phyloP scores from a whole-genome alignment of 257 asterid genomes.

The Cruciata laevipes region DNA sequence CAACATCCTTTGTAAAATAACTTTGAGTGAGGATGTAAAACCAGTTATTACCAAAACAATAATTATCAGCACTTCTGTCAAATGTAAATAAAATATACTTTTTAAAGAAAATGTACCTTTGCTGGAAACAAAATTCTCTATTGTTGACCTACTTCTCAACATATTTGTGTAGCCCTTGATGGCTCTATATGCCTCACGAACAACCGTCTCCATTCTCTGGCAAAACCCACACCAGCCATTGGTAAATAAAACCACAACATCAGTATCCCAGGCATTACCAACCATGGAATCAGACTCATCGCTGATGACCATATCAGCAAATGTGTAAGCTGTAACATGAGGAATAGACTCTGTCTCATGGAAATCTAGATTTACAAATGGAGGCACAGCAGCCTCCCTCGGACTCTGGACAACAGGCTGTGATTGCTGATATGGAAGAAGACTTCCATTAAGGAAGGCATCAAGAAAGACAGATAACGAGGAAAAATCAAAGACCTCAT shows the following conservation, averaged over 20 bases:
- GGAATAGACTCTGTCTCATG: constrained; percentile 82
- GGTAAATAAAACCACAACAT: constrained; percentile 76
- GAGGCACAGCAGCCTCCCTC: constrained; percentile 59
- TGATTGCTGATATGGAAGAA: constrained; percentile 64
- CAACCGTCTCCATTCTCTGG: constrained; percentile 87
- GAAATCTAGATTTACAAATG: constrained; percentile 88
- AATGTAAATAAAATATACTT: neutral
- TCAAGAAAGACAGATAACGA: constrained; percentile 48
- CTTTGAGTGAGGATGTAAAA: neutral
- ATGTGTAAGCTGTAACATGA: constrained; percentile 48
- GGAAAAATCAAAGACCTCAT: constrained; percentile 37
- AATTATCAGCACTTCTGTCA: neutral
- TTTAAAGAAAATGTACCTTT: constrained; percentile 29
- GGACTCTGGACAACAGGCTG: constrained; percentile 36
- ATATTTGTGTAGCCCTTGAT: constrained; percentile 43
- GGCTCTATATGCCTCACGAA: constrained; percentile 85
- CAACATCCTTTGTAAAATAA: neutral
- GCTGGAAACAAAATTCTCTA: constrained; percentile 30
- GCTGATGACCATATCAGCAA: constrained; percentile 60
- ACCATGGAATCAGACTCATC: constrained; percentile 41
- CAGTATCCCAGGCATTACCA: constrained; percentile 41
- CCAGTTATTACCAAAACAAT: neutral
- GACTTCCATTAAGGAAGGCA: constrained; percentile 56
- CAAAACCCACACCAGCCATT: constrained; percentile 95
- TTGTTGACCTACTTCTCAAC: constrained; percentile 37